phyloP scores from a whole-genome alignment of 1,139 yeast genomes.

The Magnusiomyces magnusii region DNA sequence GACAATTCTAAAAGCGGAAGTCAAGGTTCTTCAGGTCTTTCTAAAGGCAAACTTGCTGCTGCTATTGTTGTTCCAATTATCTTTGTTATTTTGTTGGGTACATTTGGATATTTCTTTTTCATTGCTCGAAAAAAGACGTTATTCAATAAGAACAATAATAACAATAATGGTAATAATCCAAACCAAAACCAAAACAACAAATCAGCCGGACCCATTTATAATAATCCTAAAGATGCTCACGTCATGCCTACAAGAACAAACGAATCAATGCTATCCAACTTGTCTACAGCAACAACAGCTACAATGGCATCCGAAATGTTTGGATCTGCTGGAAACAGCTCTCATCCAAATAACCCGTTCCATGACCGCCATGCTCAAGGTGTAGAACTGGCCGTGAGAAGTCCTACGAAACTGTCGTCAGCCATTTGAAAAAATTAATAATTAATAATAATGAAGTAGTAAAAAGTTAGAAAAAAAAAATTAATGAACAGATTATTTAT shows the following conservation, averaged over 20 bases:
- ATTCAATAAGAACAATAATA: not conserved
- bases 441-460: not conserved
- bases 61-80: constrained; percentile 41
- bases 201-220: constrained; percentile 10
- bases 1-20: constrained; percentile 27
- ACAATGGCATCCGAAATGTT: constrained; percentile 6
- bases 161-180: no score
- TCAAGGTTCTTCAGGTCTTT: constrained; percentile 12
- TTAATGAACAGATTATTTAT: no score
- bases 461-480: no score
- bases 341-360: constrained; percentile 9
- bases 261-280: not conserved
- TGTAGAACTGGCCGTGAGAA: constrained; percentile 10
- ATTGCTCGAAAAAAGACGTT: constrained; percentile 12
- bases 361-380: constrained; percentile 14
- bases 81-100: constrained; percentile 23
- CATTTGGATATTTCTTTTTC: constrained; percentile 16
- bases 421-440: constrained; percentile 7
- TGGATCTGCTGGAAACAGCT: constrained; percentile 5
- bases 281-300: not conserved
- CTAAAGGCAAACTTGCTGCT: constrained; percentile 33
- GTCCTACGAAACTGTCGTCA: constrained; percentile 8
- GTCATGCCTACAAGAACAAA: constrained; percentile 5
- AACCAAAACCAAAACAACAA: constrained; percentile 2
- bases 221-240: constrained; percentile 1